Evolutionary conservation across 2,329 filamentous ascomycete species (phyloP), one percentile per base, ranked within the genome.

Genomic region (Exophiala calicioides): DNA sequence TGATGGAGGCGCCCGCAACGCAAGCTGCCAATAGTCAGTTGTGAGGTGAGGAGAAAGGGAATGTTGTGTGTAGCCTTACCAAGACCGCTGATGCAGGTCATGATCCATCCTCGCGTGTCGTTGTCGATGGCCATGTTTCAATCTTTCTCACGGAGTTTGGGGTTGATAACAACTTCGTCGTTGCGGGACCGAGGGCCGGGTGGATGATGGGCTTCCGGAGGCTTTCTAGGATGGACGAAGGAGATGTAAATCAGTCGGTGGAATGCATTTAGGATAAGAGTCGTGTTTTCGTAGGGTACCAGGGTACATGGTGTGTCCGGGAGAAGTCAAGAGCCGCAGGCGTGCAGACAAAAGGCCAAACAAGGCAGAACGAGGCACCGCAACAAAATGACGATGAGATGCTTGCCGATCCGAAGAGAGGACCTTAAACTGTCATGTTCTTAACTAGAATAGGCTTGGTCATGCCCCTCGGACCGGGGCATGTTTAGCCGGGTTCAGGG

Each of bases 101-200:
- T 88, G 59, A 97, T 85, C 91, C 91, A 97, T 61, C 93, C 91
- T 55, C 90, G 82, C 54, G 85, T 85, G 72, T 97, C 91, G 72
- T 91, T 93, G 65, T 82, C 78, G 56, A 86, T 62, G 45, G 61
- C 66, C 75, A 78, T 72, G 47, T 21, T 43, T 30, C 23, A n/a
- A 9, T 27, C 20, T 29, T n/a, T n/a, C n/a, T n/a, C n/a, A n/a
- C n/a, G n/a, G n/a, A n/a, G n/a, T n/a, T n/a, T n/a, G n/a, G n/a
- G n/a, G n/a, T n/a, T n/a, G n/a, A n/a, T n/a, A n/a, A n/a, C n/a
- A n/a, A n/a, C n/a, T n/a, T n/a, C n/a, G n/a, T n/a, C n/a, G n/a
- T n/a, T n/a, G n/a, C n/a, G n/a, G n/a, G n/a, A 27, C n/a, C 24
- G 24, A 27, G 24, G 24, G 24, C 24, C 7, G n/a, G n/a, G n/a